These are phyloP conservation scores for Globisporangium iwayamae DNA, from an alignment of 352 stramenopile species.

Conservation along the genomic window DNA sequence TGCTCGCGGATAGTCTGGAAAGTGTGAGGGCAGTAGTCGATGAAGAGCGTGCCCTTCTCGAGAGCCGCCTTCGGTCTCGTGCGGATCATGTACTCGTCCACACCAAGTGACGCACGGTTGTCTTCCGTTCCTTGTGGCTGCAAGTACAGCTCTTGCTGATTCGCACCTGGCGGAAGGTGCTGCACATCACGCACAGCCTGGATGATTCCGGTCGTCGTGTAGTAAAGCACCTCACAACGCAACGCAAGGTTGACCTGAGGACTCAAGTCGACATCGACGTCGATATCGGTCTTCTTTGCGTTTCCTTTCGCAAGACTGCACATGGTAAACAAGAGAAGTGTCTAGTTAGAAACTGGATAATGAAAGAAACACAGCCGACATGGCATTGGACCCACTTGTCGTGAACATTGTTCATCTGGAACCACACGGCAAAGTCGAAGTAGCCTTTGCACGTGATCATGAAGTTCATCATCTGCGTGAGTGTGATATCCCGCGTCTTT, in stretches of 20 bases:
- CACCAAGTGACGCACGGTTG: constrained; percentile 66
- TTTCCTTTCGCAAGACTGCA: constrained; percentile 15
- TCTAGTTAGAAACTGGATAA: background rate
- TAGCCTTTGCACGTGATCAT: constrained; percentile 91
- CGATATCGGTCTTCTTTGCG: constrained; percentile 53
- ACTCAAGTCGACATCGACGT: constrained; percentile 83
- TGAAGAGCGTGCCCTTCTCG: constrained; percentile 81
- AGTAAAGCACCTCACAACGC: constrained; percentile 84
- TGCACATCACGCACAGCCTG: constrained; percentile 76
- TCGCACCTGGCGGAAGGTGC: constrained; percentile 56
- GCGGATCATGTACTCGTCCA: constrained; percentile 86
- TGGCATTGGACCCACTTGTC: constrained; percentile 26
- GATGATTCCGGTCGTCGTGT: constrained; percentile 87
- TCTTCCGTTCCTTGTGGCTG: constrained; percentile 76
- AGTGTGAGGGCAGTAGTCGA: constrained; percentile 82
- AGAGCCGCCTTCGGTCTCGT: constrained; percentile 66
- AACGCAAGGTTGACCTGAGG: constrained; percentile 84
- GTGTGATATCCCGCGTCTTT: constrained; percentile 20
- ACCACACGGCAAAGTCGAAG: constrained; percentile 88
- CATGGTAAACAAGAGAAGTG: background rate
- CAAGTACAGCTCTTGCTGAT: constrained; percentile 76
- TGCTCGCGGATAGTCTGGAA: constrained; percentile 86
- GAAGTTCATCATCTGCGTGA: constrained; percentile 85
- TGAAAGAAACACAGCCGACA: background rate
- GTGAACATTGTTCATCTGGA: constrained; percentile 86